A percentile compares a stretch with the other conserved stretches of the same genome.
phyloP scores from a whole-genome alignment of 805 yeast genomes.

The Ogataea nitratoaversa region DNA sequence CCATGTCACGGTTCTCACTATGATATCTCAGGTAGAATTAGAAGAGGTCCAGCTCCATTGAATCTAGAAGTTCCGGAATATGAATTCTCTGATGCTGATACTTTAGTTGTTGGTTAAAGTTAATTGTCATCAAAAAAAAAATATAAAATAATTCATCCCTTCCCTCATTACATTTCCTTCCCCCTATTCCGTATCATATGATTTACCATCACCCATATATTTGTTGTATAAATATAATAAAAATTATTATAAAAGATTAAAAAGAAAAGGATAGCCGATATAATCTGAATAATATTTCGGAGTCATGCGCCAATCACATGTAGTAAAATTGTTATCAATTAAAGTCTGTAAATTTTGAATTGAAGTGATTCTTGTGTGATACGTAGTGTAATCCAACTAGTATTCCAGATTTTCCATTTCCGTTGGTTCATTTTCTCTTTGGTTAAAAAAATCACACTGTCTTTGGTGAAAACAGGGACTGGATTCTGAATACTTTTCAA shows the following conservation, averaged over 20 bases:
- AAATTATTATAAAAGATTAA: not conserved
- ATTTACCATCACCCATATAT: not conserved
- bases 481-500: too few relatives aligned
- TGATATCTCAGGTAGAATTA: constrained; percentile 99
- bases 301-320: too few relatives aligned
- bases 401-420: too few relatives aligned
- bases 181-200: not conserved
- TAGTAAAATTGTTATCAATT: too few relatives aligned
- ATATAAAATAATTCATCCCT: too few relatives aligned
- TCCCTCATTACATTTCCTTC: constrained; percentile 1
- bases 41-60: constrained; percentile 99
- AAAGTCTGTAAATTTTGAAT: too few relatives aligned
- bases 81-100: constrained; percentile 70
- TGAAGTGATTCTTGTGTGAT: too few relatives aligned
- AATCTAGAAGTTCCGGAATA: constrained; percentile 96
- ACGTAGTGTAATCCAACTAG: too few relatives aligned
- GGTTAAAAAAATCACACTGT: too few relatives aligned
- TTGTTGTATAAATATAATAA: not conserved
- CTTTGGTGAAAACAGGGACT: too few relatives aligned
- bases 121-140: not conserved
- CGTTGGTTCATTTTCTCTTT: too few relatives aligned
- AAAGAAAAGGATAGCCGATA: not conserved
- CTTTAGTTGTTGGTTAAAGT: constrained; percentile 79
- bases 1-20: constrained; percentile 99
- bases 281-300: too few relatives aligned